These are phyloP conservation scores for Colletotrichum neosansevieriae DNA, from an alignment of 2,329 filamentous ascomycete genomes.

Conservation along the genomic window DNA sequence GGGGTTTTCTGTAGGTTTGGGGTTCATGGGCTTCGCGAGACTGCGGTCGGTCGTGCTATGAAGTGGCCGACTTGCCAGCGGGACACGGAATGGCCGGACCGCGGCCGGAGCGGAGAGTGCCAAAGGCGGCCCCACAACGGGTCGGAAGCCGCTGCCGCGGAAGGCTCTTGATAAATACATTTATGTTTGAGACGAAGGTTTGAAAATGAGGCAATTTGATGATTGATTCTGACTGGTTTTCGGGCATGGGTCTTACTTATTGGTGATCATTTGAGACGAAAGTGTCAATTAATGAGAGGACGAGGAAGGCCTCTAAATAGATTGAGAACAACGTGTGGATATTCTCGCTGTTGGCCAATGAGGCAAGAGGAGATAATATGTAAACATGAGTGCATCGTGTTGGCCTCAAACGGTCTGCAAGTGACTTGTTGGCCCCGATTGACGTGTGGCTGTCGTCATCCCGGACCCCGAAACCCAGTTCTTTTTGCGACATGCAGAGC, in stretches of 20 bases:
- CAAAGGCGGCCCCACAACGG: not conserved
- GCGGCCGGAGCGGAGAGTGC: not conserved
- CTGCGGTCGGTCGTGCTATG: not conserved
- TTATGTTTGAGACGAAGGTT: not conserved
- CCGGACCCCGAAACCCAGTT: not conserved
- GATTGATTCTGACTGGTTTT: too few relatives aligned
- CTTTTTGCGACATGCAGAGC: not conserved
- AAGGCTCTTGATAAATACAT: conserved; percentile 6
- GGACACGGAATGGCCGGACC: not conserved
- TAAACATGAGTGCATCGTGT: not conserved
- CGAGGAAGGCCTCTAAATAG: not conserved
- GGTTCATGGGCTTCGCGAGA: conserved; percentile 41
- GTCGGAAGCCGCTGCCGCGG: not conserved
- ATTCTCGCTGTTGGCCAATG: too few relatives aligned
- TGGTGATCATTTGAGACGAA: not conserved
- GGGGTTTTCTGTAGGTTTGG: conserved; percentile 46
- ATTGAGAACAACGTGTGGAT: not conserved
- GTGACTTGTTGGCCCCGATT: not conserved
- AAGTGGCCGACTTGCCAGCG: conserved; percentile 1
- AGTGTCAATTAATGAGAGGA: not conserved
- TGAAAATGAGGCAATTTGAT: not conserved
- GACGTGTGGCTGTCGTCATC: conserved; percentile 29
- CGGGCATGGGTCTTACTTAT: too few relatives aligned
- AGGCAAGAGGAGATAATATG: not conserved
- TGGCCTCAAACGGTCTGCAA: not conserved